phyloP scores from a whole-genome alignment of 202 grass and related monocot genomes.

The Eragrostis tef region DNA sequence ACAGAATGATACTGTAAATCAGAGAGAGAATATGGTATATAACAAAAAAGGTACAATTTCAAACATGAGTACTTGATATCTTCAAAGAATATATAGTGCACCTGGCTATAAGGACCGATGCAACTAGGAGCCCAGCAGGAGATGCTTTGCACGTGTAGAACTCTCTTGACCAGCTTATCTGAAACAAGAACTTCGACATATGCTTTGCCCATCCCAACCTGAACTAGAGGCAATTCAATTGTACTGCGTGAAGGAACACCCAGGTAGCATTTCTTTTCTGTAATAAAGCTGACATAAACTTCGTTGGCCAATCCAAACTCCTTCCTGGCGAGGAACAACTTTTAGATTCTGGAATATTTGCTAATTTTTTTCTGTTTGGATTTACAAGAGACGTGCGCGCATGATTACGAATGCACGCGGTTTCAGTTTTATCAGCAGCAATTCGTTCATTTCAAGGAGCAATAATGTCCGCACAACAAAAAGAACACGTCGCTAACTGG shows the following conservation, averaged over 20 bases:
- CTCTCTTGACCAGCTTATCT: constrained; percentile 72
- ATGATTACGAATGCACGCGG: constrained; percentile 2
- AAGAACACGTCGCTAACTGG: not conserved
- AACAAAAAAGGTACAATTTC: not conserved
- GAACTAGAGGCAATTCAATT: constrained; percentile 76
- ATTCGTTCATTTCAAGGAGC: not conserved
- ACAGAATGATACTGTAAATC: not conserved
- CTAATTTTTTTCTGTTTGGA: not conserved
- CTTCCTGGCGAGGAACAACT: not conserved
- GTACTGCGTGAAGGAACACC: constrained; percentile 95
- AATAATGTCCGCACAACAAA: not conserved
- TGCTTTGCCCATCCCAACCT: constrained; percentile 66
- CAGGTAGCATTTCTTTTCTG: constrained; percentile 77
- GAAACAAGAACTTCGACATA: constrained; percentile 86
- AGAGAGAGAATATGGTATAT: not conserved
- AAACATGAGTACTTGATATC: constrained; percentile 14
- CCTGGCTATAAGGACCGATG: constrained; percentile 96
- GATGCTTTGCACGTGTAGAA: constrained; percentile 98
- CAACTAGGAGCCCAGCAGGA: constrained; percentile 99
- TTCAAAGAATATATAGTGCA: constrained; percentile 28
- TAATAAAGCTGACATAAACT: constrained; percentile 91
- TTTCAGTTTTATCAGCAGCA: not conserved
- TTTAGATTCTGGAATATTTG: constrained; percentile 3
- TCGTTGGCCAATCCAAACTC: constrained; percentile 83
- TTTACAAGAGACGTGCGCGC: constrained; percentile 11